These are phyloP conservation scores for Rhizodiscina lignyota DNA, from an alignment of 495 filamentous ascomycete genomes.

Conservation along the genomic window DNA sequence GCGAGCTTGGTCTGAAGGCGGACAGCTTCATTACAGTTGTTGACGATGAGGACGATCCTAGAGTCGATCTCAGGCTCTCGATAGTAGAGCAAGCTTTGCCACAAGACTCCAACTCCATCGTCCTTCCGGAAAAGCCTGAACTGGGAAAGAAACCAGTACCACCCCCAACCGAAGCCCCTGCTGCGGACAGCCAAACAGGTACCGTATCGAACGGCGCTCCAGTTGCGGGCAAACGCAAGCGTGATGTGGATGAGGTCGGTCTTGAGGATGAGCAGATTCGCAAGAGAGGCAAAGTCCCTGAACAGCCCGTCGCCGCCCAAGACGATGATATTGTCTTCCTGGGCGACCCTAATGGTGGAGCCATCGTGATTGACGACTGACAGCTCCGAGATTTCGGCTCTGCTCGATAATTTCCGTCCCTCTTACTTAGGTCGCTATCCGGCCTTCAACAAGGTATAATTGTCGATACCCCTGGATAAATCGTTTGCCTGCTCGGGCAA, in stretches of 20 bases:
- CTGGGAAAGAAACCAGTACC: constrained; percentile 30
- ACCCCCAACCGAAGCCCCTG: background rate
- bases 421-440: background rate
- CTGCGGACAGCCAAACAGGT: constrained; percentile 15
- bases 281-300: constrained; percentile 28
- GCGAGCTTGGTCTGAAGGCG: constrained; percentile 53
- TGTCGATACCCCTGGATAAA: background rate
- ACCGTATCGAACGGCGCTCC: constrained; percentile 4
- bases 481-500: background rate
- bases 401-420: constrained; percentile 1
- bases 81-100: constrained; percentile 28
- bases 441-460: background rate
- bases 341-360: constrained; percentile 43
- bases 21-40: constrained; percentile 70
- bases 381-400: constrained; percentile 1
- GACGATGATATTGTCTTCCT: constrained; percentile 27
- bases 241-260: constrained; percentile 22
- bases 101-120: constrained; percentile 27
- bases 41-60: constrained; percentile 67
- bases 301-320: constrained; percentile 11
- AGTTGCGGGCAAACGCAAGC: constrained; percentile 13
- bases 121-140: constrained; percentile 26
- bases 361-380: constrained; percentile 60
- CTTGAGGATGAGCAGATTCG: constrained; percentile 24
- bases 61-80: constrained; percentile 64